Conservation (phyloP, 169 alveolate species). For the Perkinsus marinus region DNA sequence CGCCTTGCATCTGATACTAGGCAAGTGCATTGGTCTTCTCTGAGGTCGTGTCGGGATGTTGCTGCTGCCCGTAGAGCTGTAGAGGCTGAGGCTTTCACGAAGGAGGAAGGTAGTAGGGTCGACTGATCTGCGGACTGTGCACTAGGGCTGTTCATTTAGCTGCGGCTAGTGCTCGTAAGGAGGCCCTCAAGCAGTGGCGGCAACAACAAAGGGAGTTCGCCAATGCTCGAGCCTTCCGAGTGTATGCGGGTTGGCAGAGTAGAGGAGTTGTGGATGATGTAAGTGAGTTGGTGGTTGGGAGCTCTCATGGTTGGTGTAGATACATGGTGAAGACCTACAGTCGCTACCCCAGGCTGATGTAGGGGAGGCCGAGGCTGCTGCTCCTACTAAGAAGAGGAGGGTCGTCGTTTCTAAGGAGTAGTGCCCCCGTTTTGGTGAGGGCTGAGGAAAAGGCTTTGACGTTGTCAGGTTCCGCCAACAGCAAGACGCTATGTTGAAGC, state of each 20-base stretch:
- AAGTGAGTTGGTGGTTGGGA: neutral
- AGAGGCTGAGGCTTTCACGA: neutral
- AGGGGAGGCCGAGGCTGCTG: neutral
- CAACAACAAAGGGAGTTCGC: neutral
- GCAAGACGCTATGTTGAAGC: neutral
- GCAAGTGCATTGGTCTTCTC: neutral
- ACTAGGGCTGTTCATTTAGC: neutral
- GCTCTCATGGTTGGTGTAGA: neutral
- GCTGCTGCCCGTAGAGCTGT: neutral
- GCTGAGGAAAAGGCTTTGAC: no score
- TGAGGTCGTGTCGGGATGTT: neutral
- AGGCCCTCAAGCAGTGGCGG: neutral
- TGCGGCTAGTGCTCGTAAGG: neutral
- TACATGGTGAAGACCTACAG: neutral
- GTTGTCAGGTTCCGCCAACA: neutral
- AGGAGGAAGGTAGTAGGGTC: neutral
- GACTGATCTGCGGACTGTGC: neutral
- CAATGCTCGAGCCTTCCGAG: neutral
- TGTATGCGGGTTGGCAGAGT: neutral
- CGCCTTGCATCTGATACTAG: neutral
- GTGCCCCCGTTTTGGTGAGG: no score
- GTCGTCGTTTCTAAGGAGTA: neutral
- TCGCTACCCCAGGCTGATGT: neutral
- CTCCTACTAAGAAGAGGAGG: neutral
- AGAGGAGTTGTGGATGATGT: neutral